Evolutionary conservation across 805 yeast species (phyloP), one percentile per base, ranked within the genome.

Genomic region (Wickerhamomyces ciferrii): DNA sequence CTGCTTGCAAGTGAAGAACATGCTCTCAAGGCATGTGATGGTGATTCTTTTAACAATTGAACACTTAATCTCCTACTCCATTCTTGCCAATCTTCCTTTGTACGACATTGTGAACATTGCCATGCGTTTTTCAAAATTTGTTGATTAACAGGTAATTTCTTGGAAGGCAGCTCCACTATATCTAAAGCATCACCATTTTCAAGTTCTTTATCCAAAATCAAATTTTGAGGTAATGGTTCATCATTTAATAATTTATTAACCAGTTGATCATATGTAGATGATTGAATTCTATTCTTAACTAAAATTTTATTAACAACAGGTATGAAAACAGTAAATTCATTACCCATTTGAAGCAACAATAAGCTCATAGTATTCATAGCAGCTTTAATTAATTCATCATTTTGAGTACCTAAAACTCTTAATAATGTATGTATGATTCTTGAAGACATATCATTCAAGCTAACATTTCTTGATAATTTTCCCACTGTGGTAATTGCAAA

Each of bases 1-100:
- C 87, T 87, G 10, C 88, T 82, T 0, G 97, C 97, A 44, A 94
- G 69, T 9, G 85, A 83, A 2, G 96, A 87, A 62, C 99, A 94
- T 0, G 97, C 96, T 53, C 97, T 75, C 37, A 94, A 72, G 2
- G 97, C 95, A 56, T 87, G 96, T 0, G 97, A 88, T 2, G 99
- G 96, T 32, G 96, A 87, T 61, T 91, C 96, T 55, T 87, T 88
- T 52, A 94, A 69, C 31, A 94, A 65, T 59, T 90, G 97, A 44
- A 89, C 85, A 54, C 94, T 83, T 42, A 94, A 71, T 48, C 94
- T 74, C 48, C 96, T 78, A 53, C 90, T 81, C 99, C 99, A 94
- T 60, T 94, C 98, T 56, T 87, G 92, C 99, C 99, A 94, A 54
- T 94, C 99, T 56, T 91, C 98, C 55, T 83, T 83, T 0, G 97